Evolutionary conservation across 345 rosid genomes (phyloP).

Genomic region (Citrus cavaleriei): DNA sequence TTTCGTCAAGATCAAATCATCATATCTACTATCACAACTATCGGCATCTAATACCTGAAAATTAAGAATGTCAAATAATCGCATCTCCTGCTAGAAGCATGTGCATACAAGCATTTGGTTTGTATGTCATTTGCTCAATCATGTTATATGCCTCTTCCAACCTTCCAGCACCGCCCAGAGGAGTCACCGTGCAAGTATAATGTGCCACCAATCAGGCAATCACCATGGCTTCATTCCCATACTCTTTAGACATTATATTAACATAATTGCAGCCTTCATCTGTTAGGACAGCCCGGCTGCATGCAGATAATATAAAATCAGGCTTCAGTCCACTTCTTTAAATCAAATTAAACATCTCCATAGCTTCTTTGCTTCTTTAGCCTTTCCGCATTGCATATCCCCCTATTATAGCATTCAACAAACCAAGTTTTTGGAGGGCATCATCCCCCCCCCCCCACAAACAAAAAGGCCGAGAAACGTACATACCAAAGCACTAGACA

Average conservation of each 20-base stretch:
- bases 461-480: slow-evolving; percentile 40
- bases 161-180: slow-evolving; percentile 74
- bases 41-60: background rate
- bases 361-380: slow-evolving; percentile 35
- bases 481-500: slow-evolving; percentile 72
- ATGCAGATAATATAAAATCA: slow-evolving; percentile 60
- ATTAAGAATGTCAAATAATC: background rate
- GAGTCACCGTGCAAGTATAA: slow-evolving; percentile 76
- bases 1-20: background rate
- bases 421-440: slow-evolving; percentile 53
- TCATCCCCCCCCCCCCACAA: slow-evolving; percentile 13
- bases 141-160: slow-evolving; percentile 59
- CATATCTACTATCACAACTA: background rate
- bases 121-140: slow-evolving; percentile 55
- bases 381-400: slow-evolving; percentile 75
- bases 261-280: slow-evolving; percentile 54
- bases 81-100: slow-evolving; percentile 10
- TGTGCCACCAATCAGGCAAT: slow-evolving; percentile 44
- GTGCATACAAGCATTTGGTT: slow-evolving; percentile 49
- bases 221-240: slow-evolving; percentile 39
- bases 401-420: slow-evolving; percentile 68
- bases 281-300: slow-evolving; percentile 58
- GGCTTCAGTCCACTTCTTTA: slow-evolving; percentile 44
- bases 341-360: slow-evolving; percentile 51
- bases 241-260: slow-evolving; percentile 43